These are phyloP conservation scores for Debaryomyces nepalensis DNA, from an alignment of 1,139 yeast species.

Conservation along the genomic window DNA sequence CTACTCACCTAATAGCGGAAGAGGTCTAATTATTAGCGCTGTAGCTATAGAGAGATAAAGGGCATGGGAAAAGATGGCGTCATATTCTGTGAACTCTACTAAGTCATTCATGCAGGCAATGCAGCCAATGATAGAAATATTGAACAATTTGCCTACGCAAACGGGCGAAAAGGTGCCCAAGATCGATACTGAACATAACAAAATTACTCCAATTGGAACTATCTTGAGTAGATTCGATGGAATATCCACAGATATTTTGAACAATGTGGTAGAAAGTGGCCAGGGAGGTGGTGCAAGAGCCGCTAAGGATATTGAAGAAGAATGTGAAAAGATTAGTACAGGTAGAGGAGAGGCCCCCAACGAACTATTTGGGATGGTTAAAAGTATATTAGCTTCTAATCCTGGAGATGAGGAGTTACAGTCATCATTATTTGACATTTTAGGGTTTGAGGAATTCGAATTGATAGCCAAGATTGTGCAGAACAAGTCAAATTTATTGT, in stretches of 20 bases:
- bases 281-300: slow-evolving; percentile 7
- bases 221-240: slow-evolving; percentile 35
- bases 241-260: slow-evolving; percentile 39
- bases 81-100: slow-evolving; percentile 61
- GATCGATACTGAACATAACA: slow-evolving; percentile 39
- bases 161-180: slow-evolving; percentile 31
- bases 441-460: slow-evolving; percentile 87
- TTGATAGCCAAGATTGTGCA: slow-evolving; percentile 69
- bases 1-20: no score
- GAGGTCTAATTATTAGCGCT: neutral
- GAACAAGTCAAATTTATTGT: slow-evolving; percentile 40
- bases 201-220: slow-evolving; percentile 32
- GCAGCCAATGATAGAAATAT: slow-evolving; percentile 61
- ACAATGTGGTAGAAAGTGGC: slow-evolving; percentile 30
- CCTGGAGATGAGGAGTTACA: slow-evolving; percentile 66
- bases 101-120: slow-evolving; percentile 80
- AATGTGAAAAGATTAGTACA: slow-evolving; percentile 34
- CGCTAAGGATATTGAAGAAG: slow-evolving; percentile 26
- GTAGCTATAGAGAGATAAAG: neutral
- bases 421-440: slow-evolving; percentile 68
- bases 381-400: slow-evolving; percentile 32
- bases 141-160: slow-evolving; percentile 36
- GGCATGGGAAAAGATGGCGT: slow-evolving; percentile 29
- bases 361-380: slow-evolving; percentile 30
- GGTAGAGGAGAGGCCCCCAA: slow-evolving; percentile 31